Base-by-base conservation (phyloP, 1,284 basidiomycete species). In the Anthracocystis panici-leucophaei region DNA sequence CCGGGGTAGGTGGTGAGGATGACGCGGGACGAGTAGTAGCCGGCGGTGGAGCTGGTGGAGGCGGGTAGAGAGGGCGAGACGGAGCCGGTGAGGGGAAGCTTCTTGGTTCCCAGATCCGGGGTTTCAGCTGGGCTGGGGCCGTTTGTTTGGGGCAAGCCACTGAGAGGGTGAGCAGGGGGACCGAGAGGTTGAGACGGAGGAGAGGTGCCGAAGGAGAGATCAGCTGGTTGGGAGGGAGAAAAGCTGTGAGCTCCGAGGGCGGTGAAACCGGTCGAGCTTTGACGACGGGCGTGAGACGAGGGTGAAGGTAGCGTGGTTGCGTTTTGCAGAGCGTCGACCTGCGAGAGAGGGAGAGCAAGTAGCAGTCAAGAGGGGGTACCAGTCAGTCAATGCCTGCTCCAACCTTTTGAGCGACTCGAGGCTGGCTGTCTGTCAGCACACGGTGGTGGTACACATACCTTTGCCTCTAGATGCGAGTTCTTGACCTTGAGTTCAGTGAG, bases 1-100 rank as follows among this genome's bases (percentile, higher is more conserved):
- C 78, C 78, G 3, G 81, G 81, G 50, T 82, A 80, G 31, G 81
- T 80, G 20, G 81, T 77, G 16, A 82, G 65, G 53, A 82, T 82
- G 53, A 82, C 78, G 21, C 75, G 59, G 5, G 65, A 69, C 8
- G 68, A 70, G 55, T 79, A 77, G 53, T 76, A 76, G 56, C 69
- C 74, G 9, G 59, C 55, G 6, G 65, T 72, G 18, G 74, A 68
- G 65, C 51, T 62, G 27, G 58, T 48, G 0, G 74, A 11, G 14
- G 65, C 54, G n/a, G 66, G 27, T 20, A 59, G 56, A 10, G 62
- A 68, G 20, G 65, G 71, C 5, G 71, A 74, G 0, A 61, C 54
- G 14, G 58, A 27, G 25, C 66, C 72, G 25, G 62, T 75, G 31
- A 25, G 45, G 6, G 57, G 48, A 2, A 62, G 50, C 50, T 25